A percentile compares a stretch with the other conserved stretches of the same genome.
Evolutionary conservation across 805 yeast species (phyloP).

Genomic region (Schwanniomyces polymorphus): DNA sequence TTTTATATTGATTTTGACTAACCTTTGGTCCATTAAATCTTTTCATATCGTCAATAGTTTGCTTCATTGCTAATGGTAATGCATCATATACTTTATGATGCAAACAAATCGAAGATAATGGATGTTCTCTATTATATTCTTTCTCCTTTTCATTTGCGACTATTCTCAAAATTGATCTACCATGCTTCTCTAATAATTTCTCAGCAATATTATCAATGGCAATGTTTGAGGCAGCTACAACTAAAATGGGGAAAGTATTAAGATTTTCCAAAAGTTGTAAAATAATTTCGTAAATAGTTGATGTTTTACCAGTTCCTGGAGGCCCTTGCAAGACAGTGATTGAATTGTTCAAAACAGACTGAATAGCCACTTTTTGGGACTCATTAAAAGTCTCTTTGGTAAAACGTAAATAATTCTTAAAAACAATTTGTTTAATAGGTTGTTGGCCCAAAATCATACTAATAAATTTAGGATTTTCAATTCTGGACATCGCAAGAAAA

Average conservation of each 20-base stretch:
- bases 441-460: constrained; percentile 56
- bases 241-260: constrained; percentile 62
- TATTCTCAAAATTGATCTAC: constrained; percentile 55
- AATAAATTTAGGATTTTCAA: constrained; percentile 52
- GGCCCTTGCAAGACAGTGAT: constrained; percentile 50
- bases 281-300: constrained; percentile 44
- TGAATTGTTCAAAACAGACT: constrained; percentile 50
- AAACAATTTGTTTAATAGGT: constrained; percentile 54
- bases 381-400: constrained; percentile 52
- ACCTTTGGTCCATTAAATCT: constrained; percentile 38
- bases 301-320: constrained; percentile 68
- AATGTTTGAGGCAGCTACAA: constrained; percentile 74
- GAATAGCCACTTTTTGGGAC: constrained; percentile 58
- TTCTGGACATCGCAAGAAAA: constrained; percentile 62
- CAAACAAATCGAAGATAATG: constrained; percentile 57
- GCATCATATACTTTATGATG: constrained; percentile 59
- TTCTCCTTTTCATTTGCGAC: constrained; percentile 60
- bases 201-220: constrained; percentile 79
- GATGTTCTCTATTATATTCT: constrained; percentile 59
- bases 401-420: constrained; percentile 53
- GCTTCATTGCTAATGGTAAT: constrained; percentile 46
- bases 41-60: constrained; percentile 43
- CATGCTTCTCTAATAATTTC: constrained; percentile 52
- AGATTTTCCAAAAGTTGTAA: constrained; percentile 55
- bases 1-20: constrained; percentile 49